These are phyloP conservation scores for Gracilaria caudata DNA, from an alignment of 23 red algal species.

Conservation along the genomic window DNA sequence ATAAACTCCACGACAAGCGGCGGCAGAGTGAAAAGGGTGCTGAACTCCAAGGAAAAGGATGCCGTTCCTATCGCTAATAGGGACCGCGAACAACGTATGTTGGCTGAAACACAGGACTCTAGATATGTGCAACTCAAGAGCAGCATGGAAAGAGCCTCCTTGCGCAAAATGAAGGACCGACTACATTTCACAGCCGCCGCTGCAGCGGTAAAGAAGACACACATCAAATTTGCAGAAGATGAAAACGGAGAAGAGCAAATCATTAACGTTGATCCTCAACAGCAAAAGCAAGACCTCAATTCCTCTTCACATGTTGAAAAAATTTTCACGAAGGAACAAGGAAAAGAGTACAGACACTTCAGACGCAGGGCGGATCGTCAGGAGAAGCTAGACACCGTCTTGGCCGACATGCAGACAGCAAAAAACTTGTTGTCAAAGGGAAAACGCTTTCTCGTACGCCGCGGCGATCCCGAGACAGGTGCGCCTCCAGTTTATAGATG, in stretches of 20 bases:
- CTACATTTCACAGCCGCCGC: conserved; percentile 56
- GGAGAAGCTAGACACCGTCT: conserved; percentile 34
- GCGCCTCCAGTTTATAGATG: conserved; percentile 76
- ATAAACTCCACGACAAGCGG: conserved; percentile 27
- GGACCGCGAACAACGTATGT: conserved; percentile 35
- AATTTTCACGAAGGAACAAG: background rate
- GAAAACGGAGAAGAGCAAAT: conserved; percentile 23
- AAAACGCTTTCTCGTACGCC: conserved; percentile 4
- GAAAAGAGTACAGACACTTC: conserved; percentile 40
- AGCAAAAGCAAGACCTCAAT: background rate
- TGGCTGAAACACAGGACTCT: conserved; percentile 67
- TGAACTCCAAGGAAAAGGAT: conserved; percentile 44
- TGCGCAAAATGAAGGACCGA: conserved; percentile 35
- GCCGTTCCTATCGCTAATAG: conserved; percentile 25
- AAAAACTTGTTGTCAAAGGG: conserved; percentile 65
- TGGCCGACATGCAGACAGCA: conserved; percentile 42
- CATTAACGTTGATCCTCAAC: background rate
- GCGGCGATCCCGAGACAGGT: conserved; percentile 61
- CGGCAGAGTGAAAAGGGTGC: conserved; percentile 27
- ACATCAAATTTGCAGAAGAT: conserved; percentile 42
- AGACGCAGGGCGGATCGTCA: conserved; percentile 28
- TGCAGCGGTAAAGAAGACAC: background rate
- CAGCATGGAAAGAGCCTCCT: conserved; percentile 42
- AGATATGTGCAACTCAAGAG: conserved; percentile 65
- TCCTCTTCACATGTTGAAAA: background rate